Evolutionary conservation across 164 flowering plant genomes (phyloP), one percentile per base, ranked within the genome.

Genomic region (Cinnamomum chago): DNA sequence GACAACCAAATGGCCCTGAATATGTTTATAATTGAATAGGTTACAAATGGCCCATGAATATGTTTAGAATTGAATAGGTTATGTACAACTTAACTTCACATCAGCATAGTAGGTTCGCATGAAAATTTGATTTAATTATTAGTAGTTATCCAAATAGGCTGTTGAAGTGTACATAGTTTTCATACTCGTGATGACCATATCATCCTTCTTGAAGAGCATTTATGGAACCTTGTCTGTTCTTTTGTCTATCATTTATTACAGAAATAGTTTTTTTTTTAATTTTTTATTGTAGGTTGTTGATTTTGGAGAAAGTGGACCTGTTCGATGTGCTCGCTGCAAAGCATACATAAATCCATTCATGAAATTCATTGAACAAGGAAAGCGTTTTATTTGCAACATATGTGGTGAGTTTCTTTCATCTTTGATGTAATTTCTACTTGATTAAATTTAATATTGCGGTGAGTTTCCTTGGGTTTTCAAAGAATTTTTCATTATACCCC

Each of bases 301-400:
- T 85, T 94, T 94, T 88, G 97, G 98, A 65, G 98, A 96, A 79
- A 82, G 88, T 81, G 99, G 99, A 73, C 99, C 99, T 76, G 88
- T 94, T 75, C 90, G 99, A 51, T 96, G 99, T 78, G 90, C 98
- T 80, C 98, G 97, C 40, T 96, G 99, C 86, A 96, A 94, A 84
- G 97, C 89, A 55, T 96, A 96, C 76, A 85, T 96, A 64, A 96
- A 96, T 81, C 99, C 99, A 67, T 94, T 96, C 81, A 87, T 96
- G 97, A 96, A 86, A 79, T 96, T 96, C 79, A 84, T 92, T 83
- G 98, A 96, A 80, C 98, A 94, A 72, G 99, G 99, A 77, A 86
- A 86, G 79, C 92, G 88, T 64, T 96, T 94, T 82, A 86, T 92
- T 79, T 96, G 99, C 73, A 96, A 92, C 78, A 85, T 96, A 62